These are phyloP conservation scores for Zasmidium cellare DNA, from an alignment of 2,329 filamentous ascomycete genomes.

Conservation along the genomic window DNA sequence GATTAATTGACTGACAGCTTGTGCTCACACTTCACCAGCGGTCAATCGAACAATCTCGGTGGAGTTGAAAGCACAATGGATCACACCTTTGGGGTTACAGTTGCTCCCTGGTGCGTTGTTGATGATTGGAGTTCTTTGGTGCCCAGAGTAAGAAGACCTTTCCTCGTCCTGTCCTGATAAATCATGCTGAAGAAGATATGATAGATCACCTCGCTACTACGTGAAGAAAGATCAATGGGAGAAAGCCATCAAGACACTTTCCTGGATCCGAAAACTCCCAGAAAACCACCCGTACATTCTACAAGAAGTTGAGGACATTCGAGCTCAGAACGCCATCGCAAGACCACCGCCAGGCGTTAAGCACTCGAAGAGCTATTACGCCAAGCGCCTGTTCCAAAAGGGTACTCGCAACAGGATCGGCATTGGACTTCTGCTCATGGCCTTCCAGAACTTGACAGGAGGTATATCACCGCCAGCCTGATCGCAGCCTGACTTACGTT, in stretches of 20 bases:
- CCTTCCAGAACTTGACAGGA: slow-evolving; percentile 38
- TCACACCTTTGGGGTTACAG: slow-evolving; percentile 58
- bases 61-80: slow-evolving; percentile 57
- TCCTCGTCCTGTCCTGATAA: not conserved
- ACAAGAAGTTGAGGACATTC: slow-evolving; percentile 52
- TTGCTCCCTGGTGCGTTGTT: slow-evolving; percentile 43
- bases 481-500: not conserved
- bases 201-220: slow-evolving; percentile 30
- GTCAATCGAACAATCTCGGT: slow-evolving; percentile 45
- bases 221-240: slow-evolving; percentile 31
- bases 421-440: slow-evolving; percentile 41
- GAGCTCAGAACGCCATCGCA: slow-evolving; percentile 55
- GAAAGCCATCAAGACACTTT: slow-evolving; percentile 43
- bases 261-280: slow-evolving; percentile 48
- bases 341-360: slow-evolving; percentile 14
- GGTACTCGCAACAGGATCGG: slow-evolving; percentile 41
- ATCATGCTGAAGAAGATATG: not conserved
- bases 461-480: not conserved
- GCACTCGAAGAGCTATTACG: slow-evolving; percentile 37
- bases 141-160: slow-evolving; percentile 24
- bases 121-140: slow-evolving; percentile 39
- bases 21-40: too few relatives aligned
- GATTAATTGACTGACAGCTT: too few relatives aligned
- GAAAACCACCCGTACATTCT: slow-evolving; percentile 45
- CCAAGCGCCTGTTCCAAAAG: slow-evolving; percentile 40